Evolutionary conservation across 805 yeast species (phyloP).

Genomic region (Metschnikowia continentalis): DNA sequence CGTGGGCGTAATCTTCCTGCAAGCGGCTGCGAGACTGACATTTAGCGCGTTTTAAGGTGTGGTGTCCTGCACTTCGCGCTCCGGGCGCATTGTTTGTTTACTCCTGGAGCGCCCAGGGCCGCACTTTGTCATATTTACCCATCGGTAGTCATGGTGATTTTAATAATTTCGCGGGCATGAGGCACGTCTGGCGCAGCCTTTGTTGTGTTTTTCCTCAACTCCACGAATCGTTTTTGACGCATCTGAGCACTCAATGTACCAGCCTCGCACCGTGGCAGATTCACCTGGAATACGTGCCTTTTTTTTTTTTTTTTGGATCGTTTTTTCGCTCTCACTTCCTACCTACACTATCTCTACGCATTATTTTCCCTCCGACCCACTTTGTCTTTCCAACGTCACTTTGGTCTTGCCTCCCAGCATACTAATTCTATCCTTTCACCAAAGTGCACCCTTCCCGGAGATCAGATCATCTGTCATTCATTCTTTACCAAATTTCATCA

Average conservation of each 20-base stretch:
- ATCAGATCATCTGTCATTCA: conserved; percentile 3
- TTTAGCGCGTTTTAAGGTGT: conserved; percentile 3
- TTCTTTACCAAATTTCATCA: conserved; percentile 1
- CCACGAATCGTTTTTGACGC: conserved; percentile 2
- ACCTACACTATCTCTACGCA: background rate
- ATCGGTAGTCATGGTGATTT: conserved; percentile 1
- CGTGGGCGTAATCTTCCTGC: background rate
- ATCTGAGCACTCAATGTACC: background rate
- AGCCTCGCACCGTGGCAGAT: conserved; percentile 3
- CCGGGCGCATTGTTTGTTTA: conserved; percentile 4
- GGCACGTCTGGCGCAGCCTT: background rate
- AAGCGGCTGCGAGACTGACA: background rate
- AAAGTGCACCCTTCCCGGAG: background rate
- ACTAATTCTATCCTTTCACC: background rate
- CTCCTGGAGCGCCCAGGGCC: background rate
- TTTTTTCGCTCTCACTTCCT: conserved; percentile 1
- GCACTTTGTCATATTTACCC: background rate
- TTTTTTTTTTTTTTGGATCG: conserved; percentile 2
- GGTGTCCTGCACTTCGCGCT: conserved; percentile 3
- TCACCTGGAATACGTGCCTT: conserved; percentile 3
- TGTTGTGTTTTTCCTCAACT: conserved; percentile 2
- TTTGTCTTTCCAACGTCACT: conserved; percentile 1
- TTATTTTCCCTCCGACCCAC: background rate
- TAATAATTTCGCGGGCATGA: background rate
- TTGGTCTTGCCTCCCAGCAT: background rate